Base-by-base conservation (phyloP, 1,284 basidiomycete species). In the Somion occarium region DNA sequence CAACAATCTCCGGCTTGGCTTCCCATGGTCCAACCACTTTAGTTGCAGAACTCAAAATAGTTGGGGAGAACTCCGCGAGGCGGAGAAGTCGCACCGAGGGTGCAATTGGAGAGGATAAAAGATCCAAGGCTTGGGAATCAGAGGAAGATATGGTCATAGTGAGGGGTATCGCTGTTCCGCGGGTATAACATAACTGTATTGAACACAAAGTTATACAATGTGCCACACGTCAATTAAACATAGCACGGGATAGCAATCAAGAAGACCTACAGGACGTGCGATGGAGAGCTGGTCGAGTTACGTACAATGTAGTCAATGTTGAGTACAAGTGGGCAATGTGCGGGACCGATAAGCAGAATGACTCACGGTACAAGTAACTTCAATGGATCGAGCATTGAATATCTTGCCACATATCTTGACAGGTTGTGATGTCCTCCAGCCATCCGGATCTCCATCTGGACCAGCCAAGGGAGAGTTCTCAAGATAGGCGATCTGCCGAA, bases 391-490 rank as follows among this genome's bases (percentile, higher is more conserved):
- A 24, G 63, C 66, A 27, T 68, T 67, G 60, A 79, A 80, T 2
- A 79, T 55, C 19, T 61, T 71, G 2, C 79, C 80, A 45, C 64
- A 65, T 26, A 77, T 55, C 27, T 53, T 60, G 13, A 73, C 54
- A 3, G 70, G 58, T 3, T 66, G 62, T 15, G 73, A 58, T 5
- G 71, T 63, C 37, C 74, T 71, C 79, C 76, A 80, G 20, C 78
- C 78, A 19, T 72, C 67, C 1, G 71, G 69, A 55, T 80, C 79
- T 22, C 59, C 70, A 18, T 71, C 68, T 12, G 76, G 78, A n/a
- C 74, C 73, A 3, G 69, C 55, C 18, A 79, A 55, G 13, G 66
- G 62, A 9, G 59, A 66, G 12, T 66, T 65, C 48, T 77, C 72
- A 24, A 66, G 60, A 56, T 77, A 79, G 0, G 76, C 73, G 46